These are phyloP conservation scores for Kwoniella europaea DNA, from an alignment of 768 basidiomycete species.

Conservation along the genomic window DNA sequence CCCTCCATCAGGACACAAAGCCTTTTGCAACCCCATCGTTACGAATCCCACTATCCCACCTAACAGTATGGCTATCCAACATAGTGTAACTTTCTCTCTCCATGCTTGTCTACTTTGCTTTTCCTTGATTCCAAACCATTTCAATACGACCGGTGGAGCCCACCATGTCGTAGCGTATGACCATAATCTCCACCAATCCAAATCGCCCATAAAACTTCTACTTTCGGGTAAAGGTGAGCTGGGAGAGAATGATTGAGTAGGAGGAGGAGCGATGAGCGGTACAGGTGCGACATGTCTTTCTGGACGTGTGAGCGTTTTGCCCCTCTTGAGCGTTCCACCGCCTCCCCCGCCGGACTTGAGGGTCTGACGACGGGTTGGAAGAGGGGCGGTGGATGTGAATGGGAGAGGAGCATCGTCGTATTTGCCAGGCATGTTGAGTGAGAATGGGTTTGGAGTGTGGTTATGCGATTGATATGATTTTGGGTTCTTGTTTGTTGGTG, in stretches of 20 bases:
- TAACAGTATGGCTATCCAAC: slow-evolving; percentile 78
- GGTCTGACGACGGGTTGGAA: slow-evolving; percentile 41
- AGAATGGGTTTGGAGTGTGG: background rate
- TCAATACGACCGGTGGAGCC: slow-evolving; percentile 76
- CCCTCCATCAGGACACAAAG: slow-evolving; percentile 75
- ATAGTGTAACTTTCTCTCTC: slow-evolving; percentile 95
- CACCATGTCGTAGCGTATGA: slow-evolving; percentile 82
- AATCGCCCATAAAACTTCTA: slow-evolving; percentile 1
- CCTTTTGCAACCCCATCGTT: slow-evolving; percentile 91
- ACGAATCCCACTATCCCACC: slow-evolving; percentile 84
- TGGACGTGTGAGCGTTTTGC: slow-evolving; percentile 95
- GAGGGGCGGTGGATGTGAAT: slow-evolving; percentile 40
- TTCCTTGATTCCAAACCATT: slow-evolving; percentile 80
- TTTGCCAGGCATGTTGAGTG: slow-evolving; percentile 22
- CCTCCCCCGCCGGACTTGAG: slow-evolving; percentile 9
- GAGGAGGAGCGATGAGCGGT: slow-evolving; percentile 86
- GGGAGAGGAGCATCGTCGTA: slow-evolving; percentile 48
- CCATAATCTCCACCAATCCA: slow-evolving; percentile 76
- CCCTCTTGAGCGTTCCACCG: slow-evolving; percentile 61
- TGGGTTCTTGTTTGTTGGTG: background rate
- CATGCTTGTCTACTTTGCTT: slow-evolving; percentile 81
- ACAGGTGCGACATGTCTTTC: slow-evolving; percentile 92
- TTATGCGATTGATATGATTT: background rate
- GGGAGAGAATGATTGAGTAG: slow-evolving; percentile 57
- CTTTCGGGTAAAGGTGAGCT: slow-evolving; percentile 24